Evolutionary conservation across 129 eudicot genomes (phyloP).

Genomic region (Ambrosia artemisiifolia): DNA sequence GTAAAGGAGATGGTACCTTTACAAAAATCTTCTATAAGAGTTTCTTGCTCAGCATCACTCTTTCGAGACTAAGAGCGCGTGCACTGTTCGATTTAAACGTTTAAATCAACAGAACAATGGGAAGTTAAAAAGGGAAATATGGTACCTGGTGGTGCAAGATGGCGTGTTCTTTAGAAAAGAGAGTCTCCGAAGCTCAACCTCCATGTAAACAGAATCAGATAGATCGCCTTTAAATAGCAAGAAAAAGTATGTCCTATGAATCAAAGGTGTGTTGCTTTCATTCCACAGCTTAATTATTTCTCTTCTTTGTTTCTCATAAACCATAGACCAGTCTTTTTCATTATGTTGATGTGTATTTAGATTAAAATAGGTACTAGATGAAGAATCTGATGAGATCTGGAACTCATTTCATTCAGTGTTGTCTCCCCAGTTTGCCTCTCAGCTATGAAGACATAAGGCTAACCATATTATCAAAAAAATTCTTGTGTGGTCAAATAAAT

Average conservation of each 20-base stretch:
- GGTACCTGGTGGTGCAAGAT: slow-evolving; percentile 50
- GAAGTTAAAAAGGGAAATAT: not conserved
- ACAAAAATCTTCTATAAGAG: slow-evolving; percentile 53
- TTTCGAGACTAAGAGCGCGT: slow-evolving; percentile 58
- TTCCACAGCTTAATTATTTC: slow-evolving; percentile 78
- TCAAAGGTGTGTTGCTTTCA: slow-evolving; percentile 64
- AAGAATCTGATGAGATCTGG: no score
- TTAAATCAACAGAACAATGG: not conserved
- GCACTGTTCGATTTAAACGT: slow-evolving; percentile 24
- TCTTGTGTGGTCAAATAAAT: not conserved
- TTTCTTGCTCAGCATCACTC: slow-evolving; percentile 54
- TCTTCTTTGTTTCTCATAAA: slow-evolving; percentile 62
- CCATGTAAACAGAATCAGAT: slow-evolving; percentile 81
- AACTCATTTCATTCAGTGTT: no score
- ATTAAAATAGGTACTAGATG: no score
- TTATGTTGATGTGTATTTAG: no score
- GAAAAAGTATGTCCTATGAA: slow-evolving; percentile 73
- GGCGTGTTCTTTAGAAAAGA: slow-evolving; percentile 55
- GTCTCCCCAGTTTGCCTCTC: no score
- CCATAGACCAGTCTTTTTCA: slow-evolving; percentile 31
- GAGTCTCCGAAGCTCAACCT: slow-evolving; percentile 77
- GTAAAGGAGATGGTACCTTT: slow-evolving; percentile 36
- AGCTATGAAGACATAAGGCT: slow-evolving; percentile 45
- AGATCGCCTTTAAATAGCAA: slow-evolving; percentile 80
- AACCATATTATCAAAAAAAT: not conserved